Percentiles rank a stretch among this genome's conserved stretches.
These are phyloP conservation scores for Penicillium sp. DNA, from an alignment of 2,329 filamentous ascomycete species.

Conservation along the genomic window DNA sequence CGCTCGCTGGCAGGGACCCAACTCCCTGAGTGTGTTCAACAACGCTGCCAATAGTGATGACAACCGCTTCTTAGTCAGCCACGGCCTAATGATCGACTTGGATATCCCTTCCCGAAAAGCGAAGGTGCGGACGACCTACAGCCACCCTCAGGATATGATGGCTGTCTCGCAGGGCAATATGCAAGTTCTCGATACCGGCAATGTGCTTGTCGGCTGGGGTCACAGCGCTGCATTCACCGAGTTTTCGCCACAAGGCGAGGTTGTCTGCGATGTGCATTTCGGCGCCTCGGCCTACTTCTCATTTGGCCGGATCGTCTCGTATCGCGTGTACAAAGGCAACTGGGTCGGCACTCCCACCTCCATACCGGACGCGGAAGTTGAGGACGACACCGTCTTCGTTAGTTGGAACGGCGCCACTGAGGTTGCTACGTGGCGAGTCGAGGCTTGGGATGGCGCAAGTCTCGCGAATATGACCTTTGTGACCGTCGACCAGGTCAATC, in stretches of 20 bases:
- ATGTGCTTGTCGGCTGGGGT: conserved; percentile 53
- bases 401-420: conserved; percentile 42
- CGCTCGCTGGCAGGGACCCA: conserved; percentile 28
- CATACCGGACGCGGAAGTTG: conserved; percentile 23
- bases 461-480: conserved; percentile 17
- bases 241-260: conserved; percentile 29
- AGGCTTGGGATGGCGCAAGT: conserved; percentile 19
- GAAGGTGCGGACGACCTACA: conserved; percentile 13
- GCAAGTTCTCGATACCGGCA: conserved; percentile 33
- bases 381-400: conserved; percentile 23
- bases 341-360: conserved; percentile 54
- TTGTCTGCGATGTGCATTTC: conserved; percentile 31
- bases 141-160: conserved; percentile 21
- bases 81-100: conserved; percentile 18
- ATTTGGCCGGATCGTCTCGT: conserved; percentile 53
- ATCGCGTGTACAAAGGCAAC: conserved; percentile 53
- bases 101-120: conserved; percentile 10
- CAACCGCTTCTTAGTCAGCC: conserved; percentile 14
- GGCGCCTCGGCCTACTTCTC: conserved; percentile 48
- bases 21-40: conserved; percentile 26
- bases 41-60: conserved; percentile 24
- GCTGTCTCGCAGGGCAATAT: conserved; percentile 21
- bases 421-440: conserved; percentile 29
- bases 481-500: conserved; percentile 12
- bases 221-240: conserved; percentile 52